Conservation (phyloP, 2,329 filamentous ascomycete species). For the Trichoderma atroviride region DNA sequence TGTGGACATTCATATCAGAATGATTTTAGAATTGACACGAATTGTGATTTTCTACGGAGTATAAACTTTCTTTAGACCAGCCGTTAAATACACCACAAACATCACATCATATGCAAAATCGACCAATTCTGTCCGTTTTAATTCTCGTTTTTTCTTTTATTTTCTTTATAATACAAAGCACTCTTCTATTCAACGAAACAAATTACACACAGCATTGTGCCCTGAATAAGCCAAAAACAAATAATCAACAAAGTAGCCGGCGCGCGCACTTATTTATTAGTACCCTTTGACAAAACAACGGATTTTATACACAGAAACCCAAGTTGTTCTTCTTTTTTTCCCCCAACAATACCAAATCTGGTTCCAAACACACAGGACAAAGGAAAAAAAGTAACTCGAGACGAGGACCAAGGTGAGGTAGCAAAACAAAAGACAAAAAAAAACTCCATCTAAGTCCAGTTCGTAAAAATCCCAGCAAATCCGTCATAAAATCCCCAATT, state of each 20-base stretch:
- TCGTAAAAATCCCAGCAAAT: slow-evolving; percentile 22
- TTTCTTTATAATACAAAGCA: not conserved
- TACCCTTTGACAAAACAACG: not conserved
- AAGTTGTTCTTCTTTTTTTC: not conserved
- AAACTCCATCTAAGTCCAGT: slow-evolving; percentile 23
- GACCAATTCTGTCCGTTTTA: not conserved
- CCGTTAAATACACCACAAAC: too few species aligned
- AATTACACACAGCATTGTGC: not conserved
- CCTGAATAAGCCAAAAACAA: slow-evolving; percentile 4
- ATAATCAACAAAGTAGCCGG: not conserved
- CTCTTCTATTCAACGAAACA: slow-evolving; percentile 6
- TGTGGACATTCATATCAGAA: too few species aligned
- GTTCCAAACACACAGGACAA: not conserved
- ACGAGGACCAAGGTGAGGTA: not conserved
- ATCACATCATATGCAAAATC: not conserved
- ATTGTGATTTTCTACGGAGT: not conserved
- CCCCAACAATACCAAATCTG: not conserved
- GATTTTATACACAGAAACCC: not conserved
- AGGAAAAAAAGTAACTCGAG: not conserved
- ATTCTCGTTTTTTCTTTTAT: not conserved
- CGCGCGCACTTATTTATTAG: not conserved
- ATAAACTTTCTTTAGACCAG: not conserved
- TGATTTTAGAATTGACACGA: too few species aligned
- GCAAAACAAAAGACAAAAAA: not conserved
- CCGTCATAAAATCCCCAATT: slow-evolving; percentile 21